Evolutionary conservation across 2,329 filamentous ascomycete genomes (phyloP).

Genomic region (Diplodia intermedia): DNA sequence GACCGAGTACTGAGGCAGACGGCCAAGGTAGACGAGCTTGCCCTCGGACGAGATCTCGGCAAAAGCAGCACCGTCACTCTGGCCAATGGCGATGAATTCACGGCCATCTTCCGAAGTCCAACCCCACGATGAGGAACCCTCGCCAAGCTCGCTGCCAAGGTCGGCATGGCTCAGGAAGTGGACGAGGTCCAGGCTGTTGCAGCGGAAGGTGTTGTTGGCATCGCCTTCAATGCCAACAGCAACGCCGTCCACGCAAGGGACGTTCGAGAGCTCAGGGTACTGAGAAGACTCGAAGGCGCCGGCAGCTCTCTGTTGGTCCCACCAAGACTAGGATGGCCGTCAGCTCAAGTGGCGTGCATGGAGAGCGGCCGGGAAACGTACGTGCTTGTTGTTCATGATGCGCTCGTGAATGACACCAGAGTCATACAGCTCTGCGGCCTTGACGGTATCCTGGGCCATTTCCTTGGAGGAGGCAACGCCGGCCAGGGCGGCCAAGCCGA

Average conservation of each 20-base stretch:
- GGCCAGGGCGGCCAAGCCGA: conserved; percentile 42
- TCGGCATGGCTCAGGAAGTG: conserved; percentile 63
- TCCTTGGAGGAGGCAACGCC: conserved; percentile 41
- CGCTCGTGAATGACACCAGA: conserved; percentile 48
- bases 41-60: conserved; percentile 59
- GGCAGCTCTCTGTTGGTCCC: conserved; percentile 44
- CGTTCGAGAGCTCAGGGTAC: conserved; percentile 45
- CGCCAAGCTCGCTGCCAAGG: conserved; percentile 56
- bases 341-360: conserved; percentile 35
- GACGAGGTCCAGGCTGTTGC: conserved; percentile 59
- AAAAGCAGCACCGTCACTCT: conserved; percentile 63
- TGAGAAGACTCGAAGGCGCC: conserved; percentile 46
- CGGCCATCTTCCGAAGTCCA: conserved; percentile 61
- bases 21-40: conserved; percentile 61
- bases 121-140: conserved; percentile 60
- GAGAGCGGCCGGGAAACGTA: conserved; percentile 3
- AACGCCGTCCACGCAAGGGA: conserved; percentile 48
- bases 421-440: conserved; percentile 48
- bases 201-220: conserved; percentile 47
- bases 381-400: conserved; percentile 46
- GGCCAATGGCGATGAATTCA: conserved; percentile 63
- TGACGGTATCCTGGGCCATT: conserved; percentile 45
- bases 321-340: conserved; percentile 46
- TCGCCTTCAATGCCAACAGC: conserved; percentile 46
- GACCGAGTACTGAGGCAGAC: conserved; percentile 57